Conservation (phyloP, 148 eudicot genomes). For the Simmondsia chinensis region DNA sequence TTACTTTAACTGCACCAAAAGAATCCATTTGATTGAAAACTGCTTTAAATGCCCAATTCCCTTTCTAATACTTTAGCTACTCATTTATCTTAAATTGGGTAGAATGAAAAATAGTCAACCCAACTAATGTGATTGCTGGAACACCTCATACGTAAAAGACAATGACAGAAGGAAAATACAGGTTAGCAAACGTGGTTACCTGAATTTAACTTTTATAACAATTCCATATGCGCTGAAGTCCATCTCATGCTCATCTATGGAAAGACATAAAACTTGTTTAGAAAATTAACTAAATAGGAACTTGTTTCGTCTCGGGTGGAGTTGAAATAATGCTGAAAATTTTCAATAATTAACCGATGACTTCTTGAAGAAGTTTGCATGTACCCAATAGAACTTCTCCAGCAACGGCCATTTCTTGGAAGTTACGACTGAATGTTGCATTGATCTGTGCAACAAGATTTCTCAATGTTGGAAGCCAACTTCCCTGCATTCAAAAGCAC, state of each 20-base stretch:
- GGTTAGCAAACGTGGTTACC: conserved; percentile 33
- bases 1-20: too few relatives aligned
- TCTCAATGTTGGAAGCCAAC: conserved; percentile 90
- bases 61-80: too few relatives aligned
- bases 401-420: conserved; percentile 97
- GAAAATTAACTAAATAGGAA: neutral
- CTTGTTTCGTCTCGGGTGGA: neutral
- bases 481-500: conserved; percentile 42
- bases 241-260: conserved; percentile 77
- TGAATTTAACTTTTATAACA: conserved; percentile 92
- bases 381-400: conserved; percentile 95
- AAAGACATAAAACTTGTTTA: conserved; percentile 13
- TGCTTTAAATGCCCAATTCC: too few relatives aligned
- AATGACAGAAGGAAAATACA: too few relatives aligned
- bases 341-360: neutral
- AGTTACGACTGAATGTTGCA: conserved; percentile 77
- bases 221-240: conserved; percentile 85
- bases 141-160: too few relatives aligned
- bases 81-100: too few relatives aligned
- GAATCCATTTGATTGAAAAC: too few relatives aligned
- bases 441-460: conserved; percentile 75
- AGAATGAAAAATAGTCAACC: too few relatives aligned
- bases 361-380: neutral
- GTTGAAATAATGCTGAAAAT: too few relatives aligned
- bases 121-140: too few relatives aligned